Conservation (phyloP, 2,329 filamentous ascomycete species). For the Aspergillus viridinutans region DNA sequence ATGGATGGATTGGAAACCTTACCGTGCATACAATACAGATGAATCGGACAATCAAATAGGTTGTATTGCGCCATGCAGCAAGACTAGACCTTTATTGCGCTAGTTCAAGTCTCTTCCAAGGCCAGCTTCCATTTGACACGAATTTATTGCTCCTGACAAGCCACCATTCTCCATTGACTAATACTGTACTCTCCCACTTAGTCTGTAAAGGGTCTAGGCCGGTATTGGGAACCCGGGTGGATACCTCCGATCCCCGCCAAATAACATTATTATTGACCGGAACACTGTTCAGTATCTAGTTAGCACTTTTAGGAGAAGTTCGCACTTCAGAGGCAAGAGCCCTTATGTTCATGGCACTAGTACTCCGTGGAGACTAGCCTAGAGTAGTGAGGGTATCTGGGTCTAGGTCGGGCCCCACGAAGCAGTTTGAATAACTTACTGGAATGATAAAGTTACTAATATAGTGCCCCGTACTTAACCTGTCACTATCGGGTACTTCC, state of each 20-base stretch:
- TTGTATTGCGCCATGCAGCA: background rate
- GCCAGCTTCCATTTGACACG: background rate
- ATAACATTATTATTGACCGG: background rate
- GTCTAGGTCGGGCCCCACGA: background rate
- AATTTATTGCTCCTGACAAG: background rate
- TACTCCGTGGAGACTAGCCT: background rate
- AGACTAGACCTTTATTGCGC: background rate
- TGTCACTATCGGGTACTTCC: background rate
- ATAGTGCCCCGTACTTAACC: background rate
- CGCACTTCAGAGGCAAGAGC: background rate
- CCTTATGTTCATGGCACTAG: background rate
- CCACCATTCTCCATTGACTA: background rate
- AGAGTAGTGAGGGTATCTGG: background rate
- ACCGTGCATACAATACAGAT: background rate
- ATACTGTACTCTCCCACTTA: background rate
- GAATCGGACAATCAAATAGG: background rate
- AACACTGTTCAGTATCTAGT: background rate
- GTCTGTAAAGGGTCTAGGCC: background rate
- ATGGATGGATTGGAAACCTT: background rate
- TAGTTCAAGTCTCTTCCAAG: background rate
- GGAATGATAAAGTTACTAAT: background rate
- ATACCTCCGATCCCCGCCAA: background rate
- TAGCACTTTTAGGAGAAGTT: background rate
- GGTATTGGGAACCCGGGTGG: background rate
- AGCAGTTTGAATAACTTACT: background rate